Conservation (phyloP, 2,329 filamentous ascomycete species). For the Diaporthe longicolla region DNA sequence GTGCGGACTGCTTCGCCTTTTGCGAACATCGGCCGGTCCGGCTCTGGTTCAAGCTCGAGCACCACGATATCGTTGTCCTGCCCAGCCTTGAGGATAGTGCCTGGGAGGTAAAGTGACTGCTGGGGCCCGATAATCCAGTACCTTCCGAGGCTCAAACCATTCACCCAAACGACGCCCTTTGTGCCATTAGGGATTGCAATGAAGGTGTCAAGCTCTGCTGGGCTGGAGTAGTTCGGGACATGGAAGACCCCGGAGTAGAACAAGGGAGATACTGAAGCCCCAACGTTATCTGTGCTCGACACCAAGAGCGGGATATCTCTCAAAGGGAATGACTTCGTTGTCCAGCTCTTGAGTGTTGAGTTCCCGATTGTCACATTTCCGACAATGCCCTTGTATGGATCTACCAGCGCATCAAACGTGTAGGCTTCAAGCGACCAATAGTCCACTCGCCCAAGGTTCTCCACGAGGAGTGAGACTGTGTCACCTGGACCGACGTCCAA, state of each 20-base stretch:
- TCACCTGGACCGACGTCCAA: constrained; percentile 57
- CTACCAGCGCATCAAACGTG: constrained; percentile 54
- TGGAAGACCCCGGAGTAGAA: constrained; percentile 36
- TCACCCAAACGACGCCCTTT: constrained; percentile 41
- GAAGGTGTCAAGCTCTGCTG: constrained; percentile 39
- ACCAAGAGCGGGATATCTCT: neutral
- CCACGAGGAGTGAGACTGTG: constrained; percentile 59
- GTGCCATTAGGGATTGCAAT: constrained; percentile 37
- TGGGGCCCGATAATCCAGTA: constrained; percentile 40
- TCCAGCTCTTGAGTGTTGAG: constrained; percentile 18
- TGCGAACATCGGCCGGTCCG: constrained; percentile 13
- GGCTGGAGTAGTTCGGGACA: constrained; percentile 13
- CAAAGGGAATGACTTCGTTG: constrained; percentile 31
- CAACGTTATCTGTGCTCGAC: neutral
- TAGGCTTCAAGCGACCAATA: constrained; percentile 48
- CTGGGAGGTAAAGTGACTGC: constrained; percentile 39
- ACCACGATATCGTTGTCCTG: constrained; percentile 41
- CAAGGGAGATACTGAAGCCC: neutral
- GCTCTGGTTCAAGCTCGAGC: constrained; percentile 39
- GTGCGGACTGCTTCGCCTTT: constrained; percentile 29
- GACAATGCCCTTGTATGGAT: constrained; percentile 62
- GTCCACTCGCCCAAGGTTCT: constrained; percentile 66
- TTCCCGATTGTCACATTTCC: constrained; percentile 58
- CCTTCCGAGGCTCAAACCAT: constrained; percentile 39
- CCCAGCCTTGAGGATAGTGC: constrained; percentile 33